Base-by-base conservation (phyloP, 2,329 filamentous ascomycete genomes). In the Zymoseptoria pseudotritici region DNA sequence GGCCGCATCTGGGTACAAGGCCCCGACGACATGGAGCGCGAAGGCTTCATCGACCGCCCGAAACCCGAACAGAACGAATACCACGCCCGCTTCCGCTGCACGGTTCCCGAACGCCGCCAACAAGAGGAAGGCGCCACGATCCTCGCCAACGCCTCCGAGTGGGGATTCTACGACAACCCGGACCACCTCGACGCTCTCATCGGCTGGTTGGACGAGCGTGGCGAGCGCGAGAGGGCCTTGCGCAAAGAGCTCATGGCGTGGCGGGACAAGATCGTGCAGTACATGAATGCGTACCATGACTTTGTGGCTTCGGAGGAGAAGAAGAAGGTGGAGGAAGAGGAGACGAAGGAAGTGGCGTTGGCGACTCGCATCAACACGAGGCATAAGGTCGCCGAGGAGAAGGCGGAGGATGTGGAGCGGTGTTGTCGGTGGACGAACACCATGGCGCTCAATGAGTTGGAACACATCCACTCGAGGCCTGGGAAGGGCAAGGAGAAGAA, bases 1-100 rank as follows among this genome's bases (percentile, higher is more conserved):
- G 94, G 91, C 8, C 90, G 93, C 60, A 83, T 99, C 59, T 99
- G 94, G 94, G 86, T 99, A 13, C 94, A 99, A 75, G 94, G 94
- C 0, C 94, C 94, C 0, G 91, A 96, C 72, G 87, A 93, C 59
- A 83, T 96, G 71, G 92, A 96, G 74, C 84, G 89, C 2, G 82
- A 89, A 67, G 91, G 91, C 5, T 96, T 93, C 71, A 90, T 96
- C 66, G 90, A 97, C 64, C 80, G 94, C 65, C 78, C 82, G 0
- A 78, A 84, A 6, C 86, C 90, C 19, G 82, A 87, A 61, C 84
- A 91, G 72, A 83, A 86, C 59, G 86, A 90, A 70, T 96, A 97
- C 73, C 83, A 84, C 70, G 81, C 83, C 60, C 84, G 86, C 65
- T 94, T 94, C 75, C 83, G 87, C 65, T 88, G 92, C 78, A 96